Evolutionary conservation across 2,329 filamentous ascomycete genomes (phyloP).

Genomic region (Pseudodiploospora longispora): DNA sequence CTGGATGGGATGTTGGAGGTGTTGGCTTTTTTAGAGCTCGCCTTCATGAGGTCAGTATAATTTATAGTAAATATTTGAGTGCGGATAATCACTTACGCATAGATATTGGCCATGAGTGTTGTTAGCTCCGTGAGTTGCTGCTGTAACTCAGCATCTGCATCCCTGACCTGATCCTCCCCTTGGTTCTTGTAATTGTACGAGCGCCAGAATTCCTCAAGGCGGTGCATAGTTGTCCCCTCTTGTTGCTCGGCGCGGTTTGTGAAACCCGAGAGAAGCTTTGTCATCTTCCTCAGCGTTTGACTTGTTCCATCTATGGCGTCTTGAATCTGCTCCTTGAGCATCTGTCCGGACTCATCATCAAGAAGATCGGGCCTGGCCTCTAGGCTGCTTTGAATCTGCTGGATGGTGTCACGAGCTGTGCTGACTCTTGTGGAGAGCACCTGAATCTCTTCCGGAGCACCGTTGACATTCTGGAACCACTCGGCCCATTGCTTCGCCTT

Average conservation of each 20-base stretch:
- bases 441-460: conserved; percentile 23
- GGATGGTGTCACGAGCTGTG: conserved; percentile 22
- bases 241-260: conserved; percentile 11
- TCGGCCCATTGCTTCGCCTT: conserved; percentile 26
- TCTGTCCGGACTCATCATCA: conserved; percentile 20
- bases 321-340: conserved; percentile 22
- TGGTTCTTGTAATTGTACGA: conserved; percentile 25
- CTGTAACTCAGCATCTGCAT: conserved; percentile 20
- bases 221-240: conserved; percentile 13
- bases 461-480: conserved; percentile 23
- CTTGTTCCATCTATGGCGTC: conserved; percentile 18
- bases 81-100: conserved; percentile 18
- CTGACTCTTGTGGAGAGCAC: conserved; percentile 18
- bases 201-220: conserved; percentile 23
- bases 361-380: conserved; percentile 21
- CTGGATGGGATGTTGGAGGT: neutral
- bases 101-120: conserved; percentile 24
- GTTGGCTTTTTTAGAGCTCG: conserved; percentile 21
- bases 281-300: conserved; percentile 20
- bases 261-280: conserved; percentile 20
- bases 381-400: conserved; percentile 21
- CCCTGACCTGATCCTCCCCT: conserved; percentile 23
- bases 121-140: conserved; percentile 19
- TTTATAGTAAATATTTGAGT: too few species aligned
- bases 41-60: conserved; percentile 5